phyloP scores from a whole-genome alignment of 768 basidiomycete genomes.

The Lentinula raphanica region DNA sequence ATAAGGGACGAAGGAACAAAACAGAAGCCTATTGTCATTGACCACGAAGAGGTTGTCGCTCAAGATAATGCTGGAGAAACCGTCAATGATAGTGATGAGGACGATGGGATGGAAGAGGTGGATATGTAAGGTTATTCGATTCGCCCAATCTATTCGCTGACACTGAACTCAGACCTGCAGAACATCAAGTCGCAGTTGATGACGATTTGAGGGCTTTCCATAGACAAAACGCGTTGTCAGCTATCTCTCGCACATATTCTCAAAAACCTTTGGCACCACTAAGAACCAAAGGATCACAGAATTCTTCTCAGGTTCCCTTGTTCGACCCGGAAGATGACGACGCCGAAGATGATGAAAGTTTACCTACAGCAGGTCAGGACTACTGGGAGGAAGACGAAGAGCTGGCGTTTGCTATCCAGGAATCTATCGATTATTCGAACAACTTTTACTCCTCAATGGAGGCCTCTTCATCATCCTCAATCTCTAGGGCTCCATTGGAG shows the following conservation, averaged over 20 bases:
- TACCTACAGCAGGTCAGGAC: no score
- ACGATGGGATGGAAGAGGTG: slow-evolving; percentile 80
- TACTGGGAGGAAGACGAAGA: slow-evolving; percentile 37
- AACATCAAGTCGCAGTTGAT: slow-evolving; percentile 41
- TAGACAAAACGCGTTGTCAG: slow-evolving; percentile 54
- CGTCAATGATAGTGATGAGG: slow-evolving; percentile 52
- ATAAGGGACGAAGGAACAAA: slow-evolving; percentile 82
- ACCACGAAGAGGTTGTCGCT: slow-evolving; percentile 45
- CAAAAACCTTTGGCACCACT: slow-evolving; percentile 30
- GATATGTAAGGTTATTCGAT: slow-evolving; percentile 46
- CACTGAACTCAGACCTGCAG: slow-evolving; percentile 25
- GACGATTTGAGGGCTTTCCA: slow-evolving; percentile 61
- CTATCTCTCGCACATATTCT: slow-evolving; percentile 46
- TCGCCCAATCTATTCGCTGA: not conserved
- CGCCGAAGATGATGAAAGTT: slow-evolving; percentile 26
- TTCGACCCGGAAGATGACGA: slow-evolving; percentile 54
- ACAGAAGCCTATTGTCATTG: slow-evolving; percentile 82
- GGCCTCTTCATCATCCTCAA: slow-evolving; percentile 15
- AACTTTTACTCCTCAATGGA: slow-evolving; percentile 14
- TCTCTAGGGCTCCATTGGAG: not conserved
- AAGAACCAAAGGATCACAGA: slow-evolving; percentile 23
- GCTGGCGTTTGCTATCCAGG: slow-evolving; percentile 56
- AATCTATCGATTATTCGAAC: slow-evolving; percentile 41
- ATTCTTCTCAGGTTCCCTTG: slow-evolving; percentile 39
- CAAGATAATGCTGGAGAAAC: slow-evolving; percentile 18